Percentiles rank a stretch among this genome's conserved stretches.
phyloP scores from a whole-genome alignment of 1,284 basidiomycete genomes.

The Papiliotrema laurentii region DNA sequence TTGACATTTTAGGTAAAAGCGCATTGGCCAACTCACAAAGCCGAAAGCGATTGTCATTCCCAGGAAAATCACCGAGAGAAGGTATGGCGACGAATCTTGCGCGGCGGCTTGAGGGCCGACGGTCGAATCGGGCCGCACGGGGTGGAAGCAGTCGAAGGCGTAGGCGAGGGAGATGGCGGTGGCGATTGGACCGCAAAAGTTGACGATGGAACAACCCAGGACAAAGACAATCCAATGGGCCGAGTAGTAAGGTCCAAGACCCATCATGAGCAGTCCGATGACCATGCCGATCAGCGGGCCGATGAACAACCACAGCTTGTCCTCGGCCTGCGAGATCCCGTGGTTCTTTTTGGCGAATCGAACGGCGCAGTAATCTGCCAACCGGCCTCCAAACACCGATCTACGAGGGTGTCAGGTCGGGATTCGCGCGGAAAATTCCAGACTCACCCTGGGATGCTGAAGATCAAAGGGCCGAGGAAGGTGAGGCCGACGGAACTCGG shows the following conservation, averaged over 20 bases:
- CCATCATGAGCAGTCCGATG: slow-evolving; percentile 22
- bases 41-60: slow-evolving; percentile 15
- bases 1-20: background rate
- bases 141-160: slow-evolving; percentile 15
- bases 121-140: slow-evolving; percentile 2
- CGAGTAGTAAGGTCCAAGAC: slow-evolving; percentile 17
- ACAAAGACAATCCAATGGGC: slow-evolving; percentile 28
- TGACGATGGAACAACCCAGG: slow-evolving; percentile 18
- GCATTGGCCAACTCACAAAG: slow-evolving; percentile 11
- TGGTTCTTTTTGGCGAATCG: slow-evolving; percentile 8
- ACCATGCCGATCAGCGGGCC: slow-evolving; percentile 12
- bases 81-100: slow-evolving; percentile 13
- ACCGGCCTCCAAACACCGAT: slow-evolving; percentile 9
- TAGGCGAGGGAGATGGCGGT: slow-evolving; percentile 17
- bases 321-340: slow-evolving; percentile 20
- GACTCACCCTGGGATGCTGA: slow-evolving; percentile 18
- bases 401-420: background rate
- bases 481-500: slow-evolving; percentile 18
- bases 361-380: slow-evolving; percentile 11
- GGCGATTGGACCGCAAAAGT: slow-evolving; percentile 16
- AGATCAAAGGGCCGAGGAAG: slow-evolving; percentile 18
- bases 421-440: background rate
- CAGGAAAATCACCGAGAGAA: slow-evolving; percentile 15
- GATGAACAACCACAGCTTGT: slow-evolving; percentile 16
- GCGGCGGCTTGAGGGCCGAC: slow-evolving; percentile 13